Base-by-base conservation (phyloP, 306 rosid species). In the Acacia crassicarpa region DNA sequence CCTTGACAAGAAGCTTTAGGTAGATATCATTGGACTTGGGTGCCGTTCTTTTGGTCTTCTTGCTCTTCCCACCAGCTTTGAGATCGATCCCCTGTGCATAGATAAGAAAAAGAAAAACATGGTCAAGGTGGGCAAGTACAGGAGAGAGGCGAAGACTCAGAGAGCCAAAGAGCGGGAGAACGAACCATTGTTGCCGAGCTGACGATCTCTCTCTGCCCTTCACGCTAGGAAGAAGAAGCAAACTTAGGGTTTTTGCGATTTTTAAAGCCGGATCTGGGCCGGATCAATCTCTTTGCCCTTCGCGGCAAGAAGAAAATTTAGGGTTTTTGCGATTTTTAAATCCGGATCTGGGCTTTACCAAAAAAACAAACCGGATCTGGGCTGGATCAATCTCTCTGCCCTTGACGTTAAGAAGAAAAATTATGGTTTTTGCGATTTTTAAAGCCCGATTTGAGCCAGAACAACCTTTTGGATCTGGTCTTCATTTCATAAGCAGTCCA, bases 1-100 rank as follows among this genome's bases (percentile, higher is more conserved):
- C 90, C 88, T 87, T 87, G 49, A 80, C 86, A 13, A 87, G 79
- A 30, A 87, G 81, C 49, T 84, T 87, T 65, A 85, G 98, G 82
- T 94, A 92, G 80, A 94, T 91, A 85, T 94, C 98, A 78, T 91
- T 88, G 65, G 98, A 94, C 44, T 91, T 94, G 0, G 96, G 97
- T 33, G 97, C 93, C 2, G 89, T 92, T 45, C 95, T 83, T 82
- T 92, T 92, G 73, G 94, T 80, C 76, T 91, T 89, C 88, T 94
- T 92, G 92, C 88, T 84, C 92, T 94, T 94, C 78, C 97, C 98
- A 6, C 97, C 97, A 10, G 98, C 98, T 6, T 88, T 90, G 3
- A 94, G 90, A 81, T 83, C 84, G 80, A 86, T 85, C 9, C 86
- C 88, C 89, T 84, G 53, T 20, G 30, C 14, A 73, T 9, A 74